Base-by-base conservation (phyloP, 129 eudicot genomes). In the Artemisia tridentata region DNA sequence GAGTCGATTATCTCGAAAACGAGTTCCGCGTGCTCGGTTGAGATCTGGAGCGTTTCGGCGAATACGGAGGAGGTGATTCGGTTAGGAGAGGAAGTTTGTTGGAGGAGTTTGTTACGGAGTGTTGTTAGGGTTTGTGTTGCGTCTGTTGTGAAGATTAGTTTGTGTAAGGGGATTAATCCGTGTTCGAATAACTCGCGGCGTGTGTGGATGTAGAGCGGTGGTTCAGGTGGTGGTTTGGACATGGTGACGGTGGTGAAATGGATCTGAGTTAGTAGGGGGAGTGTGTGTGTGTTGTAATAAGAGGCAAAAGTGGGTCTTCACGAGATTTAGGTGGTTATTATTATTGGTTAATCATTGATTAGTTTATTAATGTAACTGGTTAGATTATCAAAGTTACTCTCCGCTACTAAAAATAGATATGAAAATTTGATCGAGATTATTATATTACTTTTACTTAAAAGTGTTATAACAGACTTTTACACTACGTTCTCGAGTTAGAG, bases 21-120 rank as follows among this genome's bases (percentile, higher is more conserved):
- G 27, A 93, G 99, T 10, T 93, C 81, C 5, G 93, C 81, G 64
- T 83, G 96, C 13, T 90, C 89, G 0, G 52, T 68, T 1, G 97
- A 83, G 85, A 91, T 85, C 84, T 85, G 84, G 11, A 91, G 80
- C 12, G 76, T 68, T 7, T 82, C 85, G 4, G 90, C 51, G 21
- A 87, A 46, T 6, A 62, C 71, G 3, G 48, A 53, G 11, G 82
- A 76, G 67, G 72, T 57, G 7, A 89, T 84, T 17, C 88, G 86
- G 76, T 65, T 65, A 3, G 77, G 77, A 0, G 69, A 48, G 14
- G n/a, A 27, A 12, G 77, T 84, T 16, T 23, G 82, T 8, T 71
- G 81, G 34, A 93, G 73, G 65, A 93, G 93, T 34, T 83, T 86
- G 65, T 80, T 78, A 25, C 87, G 91, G 72, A 85, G 78, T 9